These are phyloP conservation scores for Actinomortierella ambigua DNA, from an alignment of 371 early-diverging fungal genomes.

Conservation along the genomic window DNA sequence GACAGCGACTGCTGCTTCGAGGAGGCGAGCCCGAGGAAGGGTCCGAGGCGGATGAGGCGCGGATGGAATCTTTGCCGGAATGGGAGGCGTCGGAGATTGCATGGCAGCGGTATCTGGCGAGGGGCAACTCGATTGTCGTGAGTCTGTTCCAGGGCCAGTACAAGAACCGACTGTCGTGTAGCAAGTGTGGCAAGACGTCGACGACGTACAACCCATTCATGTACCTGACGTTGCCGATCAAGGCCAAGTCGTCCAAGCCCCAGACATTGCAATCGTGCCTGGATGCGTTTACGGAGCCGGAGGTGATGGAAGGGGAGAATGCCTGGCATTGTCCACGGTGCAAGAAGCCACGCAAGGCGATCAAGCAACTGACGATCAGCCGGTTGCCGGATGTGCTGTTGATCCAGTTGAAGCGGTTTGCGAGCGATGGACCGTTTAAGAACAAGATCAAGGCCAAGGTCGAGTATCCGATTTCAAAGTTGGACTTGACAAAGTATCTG, in stretches of 20 bases:
- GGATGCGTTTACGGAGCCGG: conserved; percentile 82
- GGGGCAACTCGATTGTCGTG: conserved; percentile 91
- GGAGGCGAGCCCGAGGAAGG: conserved; percentile 27
- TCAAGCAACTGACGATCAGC: conserved; percentile 79
- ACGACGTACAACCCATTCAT: conserved; percentile 93
- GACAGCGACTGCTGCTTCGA: conserved; percentile 13
- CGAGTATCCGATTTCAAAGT: conserved; percentile 75
- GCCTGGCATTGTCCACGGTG: conserved; percentile 93
- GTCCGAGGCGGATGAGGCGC: conserved; percentile 40
- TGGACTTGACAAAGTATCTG: conserved; percentile 48
- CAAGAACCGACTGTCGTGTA: conserved; percentile 79
- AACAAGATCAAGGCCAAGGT: conserved; percentile 92
- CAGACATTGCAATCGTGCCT: conserved; percentile 82
- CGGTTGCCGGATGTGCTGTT: conserved; percentile 87
- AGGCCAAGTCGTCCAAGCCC: conserved; percentile 30
- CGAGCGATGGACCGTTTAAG: conserved; percentile 90
- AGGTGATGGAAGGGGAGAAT: conserved; percentile 87
- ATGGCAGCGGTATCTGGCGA: conserved; percentile 79
- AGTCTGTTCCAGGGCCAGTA: conserved; percentile 91
- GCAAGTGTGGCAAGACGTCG: conserved; percentile 84
- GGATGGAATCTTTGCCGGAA: conserved; percentile 37
- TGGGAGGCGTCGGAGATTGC: conserved; percentile 65
- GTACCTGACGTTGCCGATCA: conserved; percentile 91
- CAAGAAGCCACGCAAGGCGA: conserved; percentile 70
- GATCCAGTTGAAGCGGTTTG: conserved; percentile 93